A percentile compares a stretch with the other conserved stretches of the same genome.
Conservation (phyloP, 2,329 filamentous ascomycete species). For the Shiraia sp. region DNA sequence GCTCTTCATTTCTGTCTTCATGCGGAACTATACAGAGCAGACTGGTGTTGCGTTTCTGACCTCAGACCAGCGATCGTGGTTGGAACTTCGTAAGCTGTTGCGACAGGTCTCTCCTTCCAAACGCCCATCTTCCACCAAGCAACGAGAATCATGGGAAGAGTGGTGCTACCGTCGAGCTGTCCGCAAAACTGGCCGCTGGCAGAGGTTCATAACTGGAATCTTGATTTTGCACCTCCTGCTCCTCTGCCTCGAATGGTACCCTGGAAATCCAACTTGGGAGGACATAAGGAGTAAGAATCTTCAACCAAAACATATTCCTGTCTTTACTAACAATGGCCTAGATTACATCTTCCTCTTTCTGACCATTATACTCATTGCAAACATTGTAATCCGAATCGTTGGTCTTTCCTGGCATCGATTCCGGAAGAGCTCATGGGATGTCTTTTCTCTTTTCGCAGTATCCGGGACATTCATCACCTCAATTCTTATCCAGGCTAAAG, state of each 20-base stretch:
- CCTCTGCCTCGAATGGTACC: slow-evolving; percentile 83
- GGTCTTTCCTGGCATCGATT: slow-evolving; percentile 93
- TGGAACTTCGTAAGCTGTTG: slow-evolving; percentile 89
- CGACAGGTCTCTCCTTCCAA: slow-evolving; percentile 94
- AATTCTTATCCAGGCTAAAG: slow-evolving; percentile 69
- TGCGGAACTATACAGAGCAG: slow-evolving; percentile 99
- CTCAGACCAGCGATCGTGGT: slow-evolving; percentile 93
- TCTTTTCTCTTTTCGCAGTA: slow-evolving; percentile 82
- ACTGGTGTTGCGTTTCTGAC: slow-evolving; percentile 96
- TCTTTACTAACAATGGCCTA: slow-evolving; percentile 31
- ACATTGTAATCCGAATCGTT: slow-evolving; percentile 80
- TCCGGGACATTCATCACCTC: slow-evolving; percentile 80
- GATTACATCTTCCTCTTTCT: slow-evolving; percentile 80
- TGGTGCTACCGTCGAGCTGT: slow-evolving; percentile 96
- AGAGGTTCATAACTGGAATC: slow-evolving; percentile 75
- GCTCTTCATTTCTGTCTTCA: slow-evolving; percentile 97
- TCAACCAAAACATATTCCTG: not conserved
- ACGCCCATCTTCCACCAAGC: slow-evolving; percentile 77
- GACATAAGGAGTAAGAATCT: slow-evolving; percentile 57
- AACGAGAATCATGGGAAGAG: slow-evolving; percentile 74
- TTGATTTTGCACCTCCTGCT: slow-evolving; percentile 82
- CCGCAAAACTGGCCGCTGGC: slow-evolving; percentile 92
- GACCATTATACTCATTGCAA: slow-evolving; percentile 79
- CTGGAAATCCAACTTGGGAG: slow-evolving; percentile 73
- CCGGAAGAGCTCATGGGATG: slow-evolving; percentile 89